Percentiles rank a stretch among this genome's conserved stretches.
Evolutionary conservation across 192 early-diverging fungal genomes (phyloP).

Genomic region (Gonapodya sp.): DNA sequence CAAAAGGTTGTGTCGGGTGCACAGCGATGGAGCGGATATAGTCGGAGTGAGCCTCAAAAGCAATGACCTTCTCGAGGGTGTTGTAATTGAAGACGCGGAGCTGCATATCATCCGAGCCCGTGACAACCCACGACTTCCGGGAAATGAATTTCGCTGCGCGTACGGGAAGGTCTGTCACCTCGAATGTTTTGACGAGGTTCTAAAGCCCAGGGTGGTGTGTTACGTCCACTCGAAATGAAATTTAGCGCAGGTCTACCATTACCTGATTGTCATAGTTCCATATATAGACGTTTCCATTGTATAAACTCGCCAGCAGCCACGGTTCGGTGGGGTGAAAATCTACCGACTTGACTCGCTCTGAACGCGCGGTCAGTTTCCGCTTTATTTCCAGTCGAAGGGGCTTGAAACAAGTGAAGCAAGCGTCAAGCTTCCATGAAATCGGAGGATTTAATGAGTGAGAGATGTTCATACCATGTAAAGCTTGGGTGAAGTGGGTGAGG

Average conservation of each 20-base stretch:
- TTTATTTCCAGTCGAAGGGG: constrained; percentile 43
- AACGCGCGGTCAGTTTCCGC: constrained; percentile 52
- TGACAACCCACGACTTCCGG: constrained; percentile 92
- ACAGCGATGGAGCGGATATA: constrained; percentile 95
- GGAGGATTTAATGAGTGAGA: neutral
- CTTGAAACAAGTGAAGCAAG: too few species aligned
- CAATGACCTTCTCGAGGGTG: constrained; percentile 93
- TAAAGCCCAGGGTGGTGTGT: constrained; percentile 20
- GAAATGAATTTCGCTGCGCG: constrained; percentile 96
- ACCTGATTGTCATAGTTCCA: constrained; percentile 99
- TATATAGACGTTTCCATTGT: constrained; percentile 89
- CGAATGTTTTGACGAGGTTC: constrained; percentile 92
- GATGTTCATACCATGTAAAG: too few species aligned
- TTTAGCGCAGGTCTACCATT: too few species aligned
- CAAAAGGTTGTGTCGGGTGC: constrained; percentile 88
- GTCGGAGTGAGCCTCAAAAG: constrained; percentile 93
- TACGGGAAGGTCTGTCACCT: constrained; percentile 89
- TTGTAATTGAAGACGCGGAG: constrained; percentile 99
- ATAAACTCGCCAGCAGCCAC: constrained; percentile 93
- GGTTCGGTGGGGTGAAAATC: constrained; percentile 99
- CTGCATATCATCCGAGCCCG: constrained; percentile 96
- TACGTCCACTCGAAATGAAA: neutral
- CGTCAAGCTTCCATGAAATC: too few species aligned
- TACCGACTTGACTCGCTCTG: constrained; percentile 93
- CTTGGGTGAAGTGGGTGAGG: too few species aligned